Evolutionary conservation across 345 rosid genomes (phyloP), one percentile per base, ranked within the genome.

Genomic region (Gossypium raimondii): DNA sequence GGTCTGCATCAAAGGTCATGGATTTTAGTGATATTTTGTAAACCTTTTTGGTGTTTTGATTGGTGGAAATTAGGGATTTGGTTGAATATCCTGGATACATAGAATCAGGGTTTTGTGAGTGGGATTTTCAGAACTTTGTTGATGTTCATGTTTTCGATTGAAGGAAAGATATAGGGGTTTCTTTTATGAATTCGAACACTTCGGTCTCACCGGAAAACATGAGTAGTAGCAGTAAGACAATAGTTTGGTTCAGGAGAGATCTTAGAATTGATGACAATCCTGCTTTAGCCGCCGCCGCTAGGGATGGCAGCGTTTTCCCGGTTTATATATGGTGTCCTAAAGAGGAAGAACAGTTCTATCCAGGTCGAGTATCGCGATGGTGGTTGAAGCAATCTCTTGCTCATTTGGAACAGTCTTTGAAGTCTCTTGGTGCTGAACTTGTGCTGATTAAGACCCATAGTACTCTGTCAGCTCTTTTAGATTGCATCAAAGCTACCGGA

Each of bases 161-260:
- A 51, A 69, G 67, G 70, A 41, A 44, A 41, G 58, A 75, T 51
- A 47, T 25, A 20, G 73, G 41, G 74, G 25, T 16, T 63, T 41
- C 14, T 70, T 7, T 56, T 7, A 27, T 70, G 12, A 62, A 57
- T 29, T 76, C 53, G 44, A 47, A 11, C 38, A 29, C 12, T 66
- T 69, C 7, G 4, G 57, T 59, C 62, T 75, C 45, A 72, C 18
- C 16, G 55, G 43, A 45, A 76, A 52, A 73, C 12, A 92, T 86
- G 93, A 77, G 60, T 56, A 56, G 25, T 56, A 56, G 79, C 84
- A 79, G 70, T 41, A 91, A 83, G 87, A 93, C 97, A 9, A 81
- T 93, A 64, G 97, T 92, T 76, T 92, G 98, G 98, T 89, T 94
- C 77, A 89, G 98, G 80, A 89, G 98, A 84, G 98, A 94, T 81